Percentiles rank a stretch among this genome's conserved stretches.
phyloP scores from a whole-genome alignment of 1,284 basidiomycete species.

The Ganoderma lingzhi region DNA sequence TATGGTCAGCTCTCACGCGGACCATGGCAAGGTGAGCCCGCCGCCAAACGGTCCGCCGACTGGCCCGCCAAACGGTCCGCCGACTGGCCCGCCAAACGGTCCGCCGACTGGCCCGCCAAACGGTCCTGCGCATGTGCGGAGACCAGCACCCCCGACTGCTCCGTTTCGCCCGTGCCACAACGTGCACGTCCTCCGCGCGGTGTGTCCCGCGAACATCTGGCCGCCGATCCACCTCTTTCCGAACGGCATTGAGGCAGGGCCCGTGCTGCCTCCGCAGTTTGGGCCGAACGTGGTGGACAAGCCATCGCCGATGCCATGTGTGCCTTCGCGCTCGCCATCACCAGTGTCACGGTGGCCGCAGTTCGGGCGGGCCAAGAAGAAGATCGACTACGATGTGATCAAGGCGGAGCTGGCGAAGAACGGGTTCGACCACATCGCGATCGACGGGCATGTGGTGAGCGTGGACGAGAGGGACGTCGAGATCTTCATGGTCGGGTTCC shows the following conservation, averaged over 20 bases:
- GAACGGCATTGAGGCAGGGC: constrained; percentile 28
- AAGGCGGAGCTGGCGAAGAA: constrained; percentile 65
- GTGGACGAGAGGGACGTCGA: constrained; percentile 70
- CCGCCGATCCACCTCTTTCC: constrained; percentile 34
- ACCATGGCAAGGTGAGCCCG: constrained; percentile 25
- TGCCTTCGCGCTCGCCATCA: constrained; percentile 56
- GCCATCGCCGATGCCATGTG: constrained; percentile 26
- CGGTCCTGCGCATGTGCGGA: constrained; percentile 34
- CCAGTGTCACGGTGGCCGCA: constrained; percentile 51
- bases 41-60: constrained; percentile 28
- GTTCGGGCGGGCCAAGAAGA: constrained; percentile 41
- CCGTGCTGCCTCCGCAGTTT: constrained; percentile 29
- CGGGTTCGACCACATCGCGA: constrained; percentile 68
- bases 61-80: constrained; percentile 31
- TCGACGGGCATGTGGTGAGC: constrained; percentile 59
- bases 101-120: no score
- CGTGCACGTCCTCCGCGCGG: constrained; percentile 29
- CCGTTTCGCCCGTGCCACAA: constrained; percentile 38
- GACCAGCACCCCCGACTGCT: constrained; percentile 29
- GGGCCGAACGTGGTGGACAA: constrained; percentile 26
- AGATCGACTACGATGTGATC: constrained; percentile 55
- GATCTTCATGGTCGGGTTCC: constrained; percentile 67
- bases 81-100: no score
- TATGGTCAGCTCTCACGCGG: constrained; percentile 18
- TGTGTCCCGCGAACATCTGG: constrained; percentile 24